These are phyloP conservation scores for Marsdenia floribunda DNA, from an alignment of 257 asterid genomes.

Conservation along the genomic window DNA sequence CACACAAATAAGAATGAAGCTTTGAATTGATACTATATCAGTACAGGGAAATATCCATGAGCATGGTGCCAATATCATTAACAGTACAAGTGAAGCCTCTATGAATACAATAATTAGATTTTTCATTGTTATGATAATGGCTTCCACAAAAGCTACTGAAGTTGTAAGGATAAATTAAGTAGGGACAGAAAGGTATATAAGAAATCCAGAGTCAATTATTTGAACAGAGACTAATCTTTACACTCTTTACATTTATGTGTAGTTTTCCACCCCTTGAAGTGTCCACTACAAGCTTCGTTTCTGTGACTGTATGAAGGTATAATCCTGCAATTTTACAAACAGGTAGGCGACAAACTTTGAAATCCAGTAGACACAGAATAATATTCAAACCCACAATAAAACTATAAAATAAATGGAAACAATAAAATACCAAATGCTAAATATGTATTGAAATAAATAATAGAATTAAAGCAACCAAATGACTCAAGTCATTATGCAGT, in stretches of 20 bases:
- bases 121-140: not conserved
- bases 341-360: constrained; percentile 13
- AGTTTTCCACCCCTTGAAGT: constrained; percentile 93
- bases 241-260: constrained; percentile 75
- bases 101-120: not conserved
- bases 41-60: not conserved
- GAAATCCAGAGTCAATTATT: not conserved
- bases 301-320: constrained; percentile 77
- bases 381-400: constrained; percentile 10
- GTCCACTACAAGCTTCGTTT: constrained; percentile 87
- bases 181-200: not conserved
- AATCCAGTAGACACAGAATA: constrained; percentile 7
- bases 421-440: not conserved
- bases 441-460: not conserved
- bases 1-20: not conserved
- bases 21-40: not conserved
- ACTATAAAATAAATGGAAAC: constrained; percentile 9
- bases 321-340: constrained; percentile 58
- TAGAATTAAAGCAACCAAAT: not conserved
- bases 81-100: not conserved
- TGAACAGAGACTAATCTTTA: constrained; percentile 33
- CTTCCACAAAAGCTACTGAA: not conserved
- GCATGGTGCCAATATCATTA: not conserved
- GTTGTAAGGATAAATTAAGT: not conserved
- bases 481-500: not conserved